Percentiles rank a stretch among this genome's conserved stretches.
phyloP scores from a whole-genome alignment of 2,329 filamentous ascomycete genomes.

The Colletotrichum spaethianum region DNA sequence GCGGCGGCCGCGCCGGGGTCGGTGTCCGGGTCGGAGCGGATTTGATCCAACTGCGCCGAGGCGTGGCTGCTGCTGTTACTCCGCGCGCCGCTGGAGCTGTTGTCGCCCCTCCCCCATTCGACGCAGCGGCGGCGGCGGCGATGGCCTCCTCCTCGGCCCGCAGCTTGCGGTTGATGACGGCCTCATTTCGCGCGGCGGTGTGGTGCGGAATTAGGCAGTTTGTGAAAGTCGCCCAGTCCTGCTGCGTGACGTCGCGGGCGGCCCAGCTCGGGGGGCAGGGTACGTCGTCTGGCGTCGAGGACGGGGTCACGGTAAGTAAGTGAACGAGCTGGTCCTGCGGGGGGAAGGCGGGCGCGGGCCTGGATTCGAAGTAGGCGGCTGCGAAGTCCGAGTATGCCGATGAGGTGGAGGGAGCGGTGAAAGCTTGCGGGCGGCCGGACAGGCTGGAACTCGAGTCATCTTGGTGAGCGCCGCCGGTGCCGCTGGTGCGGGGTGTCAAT shows the following conservation, averaged over 20 bases:
- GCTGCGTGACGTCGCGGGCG: slow-evolving; percentile 60
- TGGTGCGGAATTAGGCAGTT: slow-evolving; percentile 69
- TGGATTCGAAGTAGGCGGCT: slow-evolving; percentile 63
- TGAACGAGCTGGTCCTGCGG: slow-evolving; percentile 48
- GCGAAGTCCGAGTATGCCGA: slow-evolving; percentile 48
- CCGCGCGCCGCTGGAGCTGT: slow-evolving; percentile 34
- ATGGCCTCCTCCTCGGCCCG: slow-evolving; percentile 54
- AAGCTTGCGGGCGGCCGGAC: slow-evolving; percentile 36
- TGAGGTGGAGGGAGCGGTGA: background rate
- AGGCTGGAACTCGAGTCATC: slow-evolving; percentile 24
- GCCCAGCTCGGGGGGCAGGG: slow-evolving; percentile 58
- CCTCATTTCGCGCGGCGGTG: slow-evolving; percentile 59
- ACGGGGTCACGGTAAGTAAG: slow-evolving; percentile 51
- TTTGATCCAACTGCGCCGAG: slow-evolving; percentile 59
- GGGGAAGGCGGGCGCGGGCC: slow-evolving; percentile 50
- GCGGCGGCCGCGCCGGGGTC: slow-evolving; percentile 49
- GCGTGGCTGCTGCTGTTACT: slow-evolving; percentile 51
- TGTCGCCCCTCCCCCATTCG: slow-evolving; percentile 16
- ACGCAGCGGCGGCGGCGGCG: slow-evolving; percentile 42
- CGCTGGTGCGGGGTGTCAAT: slow-evolving; percentile 58
- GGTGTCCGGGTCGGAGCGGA: slow-evolving; percentile 48
- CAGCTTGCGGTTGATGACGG: slow-evolving; percentile 64
- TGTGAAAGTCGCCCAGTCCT: slow-evolving; percentile 73
- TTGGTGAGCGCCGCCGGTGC: slow-evolving; percentile 34
- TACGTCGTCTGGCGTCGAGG: slow-evolving; percentile 59